Conservation (phyloP, 768 basidiomycete genomes). For the Lactifluus piperatus region DNA sequence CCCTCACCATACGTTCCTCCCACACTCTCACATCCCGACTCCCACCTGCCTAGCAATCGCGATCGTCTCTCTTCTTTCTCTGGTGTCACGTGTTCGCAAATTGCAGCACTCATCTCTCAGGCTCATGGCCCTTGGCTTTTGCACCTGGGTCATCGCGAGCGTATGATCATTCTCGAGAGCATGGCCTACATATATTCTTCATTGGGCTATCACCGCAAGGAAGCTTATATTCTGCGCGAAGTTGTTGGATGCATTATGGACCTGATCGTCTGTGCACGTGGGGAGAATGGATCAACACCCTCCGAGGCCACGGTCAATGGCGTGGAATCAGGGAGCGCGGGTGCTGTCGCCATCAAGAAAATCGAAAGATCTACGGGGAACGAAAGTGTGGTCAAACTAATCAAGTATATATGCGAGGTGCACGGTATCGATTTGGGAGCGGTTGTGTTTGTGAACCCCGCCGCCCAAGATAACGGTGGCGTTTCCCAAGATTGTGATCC, state of each 20-base stretch:
- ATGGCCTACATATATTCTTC: slow-evolving; percentile 70
- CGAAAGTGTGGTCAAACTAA: slow-evolving; percentile 63
- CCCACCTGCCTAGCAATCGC: slow-evolving; percentile 32
- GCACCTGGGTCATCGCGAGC: slow-evolving; percentile 68
- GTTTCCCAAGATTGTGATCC: slow-evolving; percentile 31
- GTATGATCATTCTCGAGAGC: slow-evolving; percentile 59
- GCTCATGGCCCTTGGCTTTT: slow-evolving; percentile 84
- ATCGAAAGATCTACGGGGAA: slow-evolving; percentile 76
- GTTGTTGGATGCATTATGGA: slow-evolving; percentile 80
- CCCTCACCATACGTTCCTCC: slow-evolving; percentile 52
- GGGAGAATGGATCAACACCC: slow-evolving; percentile 45
- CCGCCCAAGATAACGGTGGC: background rate
- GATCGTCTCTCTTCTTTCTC: slow-evolving; percentile 64
- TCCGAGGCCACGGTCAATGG: slow-evolving; percentile 38
- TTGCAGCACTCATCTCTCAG: slow-evolving; percentile 56
- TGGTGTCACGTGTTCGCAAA: slow-evolving; percentile 58
- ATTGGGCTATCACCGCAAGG: slow-evolving; percentile 81
- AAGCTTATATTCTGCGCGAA: slow-evolving; percentile 79
- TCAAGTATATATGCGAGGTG: slow-evolving; percentile 66
- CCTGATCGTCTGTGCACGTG: slow-evolving; percentile 75
- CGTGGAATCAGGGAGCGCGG: slow-evolving; percentile 30
- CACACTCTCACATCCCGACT: slow-evolving; percentile 39
- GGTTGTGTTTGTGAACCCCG: slow-evolving; percentile 39
- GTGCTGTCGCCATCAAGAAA: slow-evolving; percentile 59
- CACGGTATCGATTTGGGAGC: slow-evolving; percentile 78